phyloP scores from a whole-genome alignment of 108 stramenopile species.

The Craspedostauros australis region DNA sequence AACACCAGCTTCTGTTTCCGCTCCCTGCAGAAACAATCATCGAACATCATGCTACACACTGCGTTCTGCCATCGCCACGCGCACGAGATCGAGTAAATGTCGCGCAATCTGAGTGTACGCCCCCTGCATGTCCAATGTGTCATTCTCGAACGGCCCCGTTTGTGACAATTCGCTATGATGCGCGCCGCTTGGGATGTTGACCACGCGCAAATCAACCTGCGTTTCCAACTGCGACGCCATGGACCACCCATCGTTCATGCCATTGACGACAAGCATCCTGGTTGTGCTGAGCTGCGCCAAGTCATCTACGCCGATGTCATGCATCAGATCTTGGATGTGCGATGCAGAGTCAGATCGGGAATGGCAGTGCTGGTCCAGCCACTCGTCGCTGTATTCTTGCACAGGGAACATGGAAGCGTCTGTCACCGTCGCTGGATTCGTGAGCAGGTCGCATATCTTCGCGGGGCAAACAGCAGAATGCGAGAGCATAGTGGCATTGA shows the following conservation, averaged over 20 bases:
- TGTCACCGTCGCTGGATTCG: too few species aligned
- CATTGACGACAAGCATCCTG: slow-evolving; percentile 30
- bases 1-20: too few species aligned
- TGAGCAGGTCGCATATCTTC: too few species aligned
- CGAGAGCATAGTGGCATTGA: background rate
- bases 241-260: slow-evolving; percentile 59
- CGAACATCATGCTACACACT: too few species aligned
- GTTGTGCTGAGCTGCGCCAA: background rate
- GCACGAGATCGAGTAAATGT: too few species aligned
- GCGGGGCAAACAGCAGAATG: slow-evolving; percentile 46
- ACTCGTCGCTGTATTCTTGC: slow-evolving; percentile 40
- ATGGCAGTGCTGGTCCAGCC: slow-evolving; percentile 48
- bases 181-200: slow-evolving; percentile 80
- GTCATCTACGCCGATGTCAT: background rate
- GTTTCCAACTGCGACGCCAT: slow-evolving; percentile 34
- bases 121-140: slow-evolving; percentile 74
- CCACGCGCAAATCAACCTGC: slow-evolving; percentile 39
- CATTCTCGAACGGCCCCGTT: slow-evolving; percentile 42
- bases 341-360: background rate
- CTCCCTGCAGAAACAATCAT: too few species aligned
- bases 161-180: slow-evolving; percentile 68
- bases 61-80: too few species aligned
- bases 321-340: background rate
- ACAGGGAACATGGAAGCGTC: slow-evolving; percentile 51
- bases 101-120: too few species aligned